These are phyloP conservation scores for Magnusiomyces tetraspermus DNA, from an alignment of 1,139 yeast species.

Conservation along the genomic window DNA sequence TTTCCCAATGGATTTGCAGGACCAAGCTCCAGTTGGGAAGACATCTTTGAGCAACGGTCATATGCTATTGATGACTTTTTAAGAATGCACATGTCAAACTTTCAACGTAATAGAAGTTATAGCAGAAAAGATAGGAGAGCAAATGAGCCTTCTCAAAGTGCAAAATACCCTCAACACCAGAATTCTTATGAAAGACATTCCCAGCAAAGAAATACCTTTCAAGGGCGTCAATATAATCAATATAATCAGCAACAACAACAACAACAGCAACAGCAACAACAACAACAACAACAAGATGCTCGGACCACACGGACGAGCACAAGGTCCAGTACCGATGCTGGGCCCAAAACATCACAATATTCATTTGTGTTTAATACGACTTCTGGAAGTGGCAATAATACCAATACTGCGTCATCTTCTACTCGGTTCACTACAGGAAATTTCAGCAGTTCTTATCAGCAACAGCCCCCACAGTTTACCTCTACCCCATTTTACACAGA, in stretches of 20 bases:
- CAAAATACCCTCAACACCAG: background rate
- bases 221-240: background rate
- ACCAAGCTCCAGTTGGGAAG: too few species aligned
- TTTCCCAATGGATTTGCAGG: too few species aligned
- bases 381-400: too few species aligned
- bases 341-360: background rate
- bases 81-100: too few species aligned
- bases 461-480: background rate
- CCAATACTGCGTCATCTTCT: background rate
- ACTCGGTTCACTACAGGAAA: background rate
- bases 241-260: conserved; percentile 1
- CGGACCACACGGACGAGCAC: background rate
- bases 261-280: background rate
- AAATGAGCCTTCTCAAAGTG: too few species aligned
- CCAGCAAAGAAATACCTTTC: too few species aligned
- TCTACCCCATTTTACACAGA: too few species aligned
- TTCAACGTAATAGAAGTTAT: too few species aligned
- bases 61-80: too few species aligned
- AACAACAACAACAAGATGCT: background rate
- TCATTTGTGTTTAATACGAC: background rate
- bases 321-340: background rate
- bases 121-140: too few species aligned
- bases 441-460: background rate
- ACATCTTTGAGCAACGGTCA: too few species aligned
- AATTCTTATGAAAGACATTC: too few species aligned